phyloP scores from a whole-genome alignment of 1,284 basidiomycete genomes.

The Cutaneotrichosporon cavernicola region DNA sequence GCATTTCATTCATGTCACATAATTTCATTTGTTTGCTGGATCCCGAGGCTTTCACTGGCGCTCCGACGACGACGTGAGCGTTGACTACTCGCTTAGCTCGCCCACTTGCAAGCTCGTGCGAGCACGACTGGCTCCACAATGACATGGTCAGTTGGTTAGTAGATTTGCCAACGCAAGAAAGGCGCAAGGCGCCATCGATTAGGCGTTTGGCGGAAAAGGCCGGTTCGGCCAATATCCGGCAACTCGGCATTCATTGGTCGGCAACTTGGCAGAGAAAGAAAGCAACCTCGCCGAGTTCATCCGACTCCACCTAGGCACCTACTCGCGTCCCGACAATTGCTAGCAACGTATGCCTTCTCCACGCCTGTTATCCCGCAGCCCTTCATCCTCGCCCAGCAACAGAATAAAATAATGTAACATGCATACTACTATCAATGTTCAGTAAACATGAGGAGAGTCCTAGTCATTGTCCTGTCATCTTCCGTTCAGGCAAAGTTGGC shows the following conservation, averaged over 20 bases:
- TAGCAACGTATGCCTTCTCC: too few species aligned
- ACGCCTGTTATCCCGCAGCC: too few species aligned
- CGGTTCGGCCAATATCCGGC: not conserved
- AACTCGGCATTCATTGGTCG: not conserved
- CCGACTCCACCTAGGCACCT: too few species aligned
- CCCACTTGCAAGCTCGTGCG: too few species aligned
- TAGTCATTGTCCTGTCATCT: not conserved
- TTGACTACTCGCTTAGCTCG: too few species aligned
- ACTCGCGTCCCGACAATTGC: too few species aligned
- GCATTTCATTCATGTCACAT: conserved; percentile 1
- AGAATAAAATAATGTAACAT: not conserved
- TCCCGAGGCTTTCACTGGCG: too few species aligned
- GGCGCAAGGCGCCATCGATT: not conserved
- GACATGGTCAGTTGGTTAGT: not conserved
- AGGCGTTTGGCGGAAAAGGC: not conserved
- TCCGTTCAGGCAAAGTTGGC: not conserved
- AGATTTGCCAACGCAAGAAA: not conserved
- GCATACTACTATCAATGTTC: not conserved
- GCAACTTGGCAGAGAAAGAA: not conserved
- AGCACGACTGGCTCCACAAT: too few species aligned
- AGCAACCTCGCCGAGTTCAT: not conserved
- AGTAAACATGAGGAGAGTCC: not conserved
- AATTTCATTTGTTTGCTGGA: not conserved
- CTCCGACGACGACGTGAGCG: too few species aligned
- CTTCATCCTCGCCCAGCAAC: not conserved